Evolutionary conservation across 192 early-diverging fungal species (phyloP).

Genomic region (Linnemannia schmuckeri): DNA sequence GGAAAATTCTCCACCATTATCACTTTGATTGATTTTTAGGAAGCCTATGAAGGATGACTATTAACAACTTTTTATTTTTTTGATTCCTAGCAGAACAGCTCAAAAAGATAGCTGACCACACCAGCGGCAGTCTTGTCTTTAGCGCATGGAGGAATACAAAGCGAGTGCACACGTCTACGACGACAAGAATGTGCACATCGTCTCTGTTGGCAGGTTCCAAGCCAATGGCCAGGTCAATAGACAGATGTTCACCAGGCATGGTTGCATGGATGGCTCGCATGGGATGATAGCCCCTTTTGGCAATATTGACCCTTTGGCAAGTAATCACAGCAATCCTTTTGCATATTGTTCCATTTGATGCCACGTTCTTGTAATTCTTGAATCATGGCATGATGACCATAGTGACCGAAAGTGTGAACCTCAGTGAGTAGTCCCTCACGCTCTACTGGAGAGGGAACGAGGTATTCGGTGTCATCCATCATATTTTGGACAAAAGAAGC

Average conservation of each 20-base stretch:
- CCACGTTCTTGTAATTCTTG: conserved; percentile 18
- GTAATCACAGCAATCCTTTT: conserved; percentile 8
- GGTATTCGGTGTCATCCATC: too few species aligned
- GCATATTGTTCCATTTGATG: conserved; percentile 30
- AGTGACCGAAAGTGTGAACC: conserved; percentile 26
- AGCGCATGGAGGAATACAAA: conserved; percentile 33
- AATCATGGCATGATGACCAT: conserved; percentile 22
- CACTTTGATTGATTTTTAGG: conserved; percentile 36
- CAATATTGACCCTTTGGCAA: conserved; percentile 34
- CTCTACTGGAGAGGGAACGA: neutral
- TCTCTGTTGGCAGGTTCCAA: neutral
- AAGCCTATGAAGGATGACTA: conserved; percentile 45
- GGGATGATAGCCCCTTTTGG: conserved; percentile 37
- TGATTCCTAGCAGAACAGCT: conserved; percentile 42
- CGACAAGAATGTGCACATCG: conserved; percentile 18
- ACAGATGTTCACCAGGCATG: conserved; percentile 34
- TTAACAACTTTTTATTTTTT: too few species aligned
- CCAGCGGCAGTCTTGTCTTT: conserved; percentile 13
- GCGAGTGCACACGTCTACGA: conserved; percentile 55
- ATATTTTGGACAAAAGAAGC: too few species aligned
- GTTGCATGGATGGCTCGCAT: conserved; percentile 24
- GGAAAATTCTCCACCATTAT: conserved; percentile 62
- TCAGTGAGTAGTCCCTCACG: conserved; percentile 9
- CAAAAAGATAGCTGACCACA: neutral
- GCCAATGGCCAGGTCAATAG: conserved; percentile 34